Evolutionary conservation across 371 early-diverging fungal species (phyloP).

Genomic region (Syncephalastrum contaminatum): DNA sequence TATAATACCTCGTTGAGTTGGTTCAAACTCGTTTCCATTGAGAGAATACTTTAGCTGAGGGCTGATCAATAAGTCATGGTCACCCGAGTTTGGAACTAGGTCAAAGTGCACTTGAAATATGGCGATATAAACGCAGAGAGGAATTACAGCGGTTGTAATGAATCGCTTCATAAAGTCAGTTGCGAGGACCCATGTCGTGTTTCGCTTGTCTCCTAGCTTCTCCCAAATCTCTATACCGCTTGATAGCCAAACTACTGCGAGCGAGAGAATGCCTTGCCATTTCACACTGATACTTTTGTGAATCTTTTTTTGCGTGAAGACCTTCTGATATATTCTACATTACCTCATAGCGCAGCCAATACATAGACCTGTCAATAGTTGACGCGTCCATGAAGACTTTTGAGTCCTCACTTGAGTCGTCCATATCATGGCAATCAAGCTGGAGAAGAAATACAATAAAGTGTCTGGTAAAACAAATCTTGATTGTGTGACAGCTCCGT

Average conservation of each 20-base stretch:
- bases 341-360: slow-evolving; percentile 16
- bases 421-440: slow-evolving; percentile 15
- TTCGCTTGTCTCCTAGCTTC: slow-evolving; percentile 69
- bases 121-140: slow-evolving; percentile 75
- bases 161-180: background rate
- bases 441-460: slow-evolving; percentile 20
- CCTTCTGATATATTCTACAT: background rate
- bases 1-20: slow-evolving; percentile 22
- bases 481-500: slow-evolving; percentile 36
- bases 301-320: background rate
- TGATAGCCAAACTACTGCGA: slow-evolving; percentile 49
- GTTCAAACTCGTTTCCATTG: slow-evolving; percentile 22
- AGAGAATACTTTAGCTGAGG: slow-evolving; percentile 66
- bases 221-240: slow-evolving; percentile 79
- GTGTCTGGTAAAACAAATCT: slow-evolving; percentile 27
- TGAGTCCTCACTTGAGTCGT: slow-evolving; percentile 9
- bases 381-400: background rate
- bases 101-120: slow-evolving; percentile 84
- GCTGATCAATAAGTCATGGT: slow-evolving; percentile 82
- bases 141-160: slow-evolving; percentile 73
- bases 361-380: slow-evolving; percentile 4
- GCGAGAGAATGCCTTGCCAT: slow-evolving; percentile 27
- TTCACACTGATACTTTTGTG: slow-evolving; percentile 19
- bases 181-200: slow-evolving; percentile 8
- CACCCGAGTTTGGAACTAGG: slow-evolving; percentile 63